phyloP scores from a whole-genome alignment of 805 yeast genomes.

The Ogataea ramenticola region DNA sequence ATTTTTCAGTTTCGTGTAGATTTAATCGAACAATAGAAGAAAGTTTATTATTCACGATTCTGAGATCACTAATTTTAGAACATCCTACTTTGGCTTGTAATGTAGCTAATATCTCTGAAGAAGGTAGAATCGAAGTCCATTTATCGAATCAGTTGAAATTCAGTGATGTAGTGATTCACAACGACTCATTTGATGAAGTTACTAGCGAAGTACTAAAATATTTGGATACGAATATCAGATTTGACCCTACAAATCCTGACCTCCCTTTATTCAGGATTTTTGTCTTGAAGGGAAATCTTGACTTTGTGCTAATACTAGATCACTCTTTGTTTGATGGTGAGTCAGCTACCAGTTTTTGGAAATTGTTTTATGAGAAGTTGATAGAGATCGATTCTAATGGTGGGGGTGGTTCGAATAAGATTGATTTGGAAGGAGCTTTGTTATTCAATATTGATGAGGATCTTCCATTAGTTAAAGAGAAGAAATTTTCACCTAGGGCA shows the following conservation, averaged over 20 bases:
- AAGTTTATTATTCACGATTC: not conserved
- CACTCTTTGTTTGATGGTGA: conserved; percentile 2
- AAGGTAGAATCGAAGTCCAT: not conserved
- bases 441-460: not conserved
- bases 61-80: not conserved
- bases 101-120: not conserved
- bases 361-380: not conserved
- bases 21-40: not conserved
- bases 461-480: not conserved
- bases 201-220: not conserved
- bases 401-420: not conserved
- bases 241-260: not conserved
- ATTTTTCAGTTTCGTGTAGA: not conserved
- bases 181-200: not conserved
- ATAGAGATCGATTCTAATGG: not conserved
- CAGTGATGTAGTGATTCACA: not conserved
- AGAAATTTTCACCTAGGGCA: not conserved
- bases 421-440: not conserved
- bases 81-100: conserved; percentile 2
- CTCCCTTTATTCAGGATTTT: not conserved
- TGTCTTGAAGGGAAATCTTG: not conserved
- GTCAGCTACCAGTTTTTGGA: not conserved
- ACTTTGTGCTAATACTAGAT: not conserved
- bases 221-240: not conserved
- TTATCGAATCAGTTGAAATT: not conserved